Base-by-base conservation (phyloP, 768 basidiomycete species). In the Collybiopsis confluens region DNA sequence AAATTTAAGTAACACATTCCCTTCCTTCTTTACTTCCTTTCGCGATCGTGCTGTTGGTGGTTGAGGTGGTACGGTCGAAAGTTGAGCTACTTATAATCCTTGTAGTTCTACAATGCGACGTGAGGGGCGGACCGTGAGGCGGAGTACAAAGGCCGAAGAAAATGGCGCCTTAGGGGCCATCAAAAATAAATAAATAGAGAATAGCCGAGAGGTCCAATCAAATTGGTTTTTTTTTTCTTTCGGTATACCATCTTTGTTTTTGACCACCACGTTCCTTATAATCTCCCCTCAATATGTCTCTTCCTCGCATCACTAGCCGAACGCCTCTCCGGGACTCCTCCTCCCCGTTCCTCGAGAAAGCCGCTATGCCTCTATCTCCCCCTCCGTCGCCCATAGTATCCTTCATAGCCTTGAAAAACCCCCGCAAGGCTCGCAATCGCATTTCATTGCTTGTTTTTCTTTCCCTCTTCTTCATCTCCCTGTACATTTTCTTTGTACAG, bases 401-500 rank as follows among this genome's bases (percentile, higher is more conserved):
- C 28, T 42, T 72, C 26, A 62, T 68, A 24, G 63, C 65, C 1
- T 59, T 75, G 3, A 64, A 64, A 26, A 65, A 73, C 33, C 72
- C 74, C 13, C 67, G 76, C 58, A 82, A 81, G 61, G 59, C 72
- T 24, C 79, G 75, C 60, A 75, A 81, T 41, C 74, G 80, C 52
- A 76, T 80, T 3, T 78, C 80, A 2, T 65, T 85, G 57, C 49
- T 86, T 59, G 79, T 79, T 8, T 74, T 87, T 61, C 46, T 80
- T 63, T 63, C 72, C 57, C 73, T 86, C 60, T 50, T 81, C 51
- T 61, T 71, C 27, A 67, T 86, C 58, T 74, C 79, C 36, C 72
- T 71, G 50, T 88, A 82, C 69, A 68, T 86, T 49, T 70, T 85
- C 57, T 72, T 85, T 61, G 62, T 79, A 46, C 74, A 77, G 36